phyloP scores from a whole-genome alignment of 1,139 yeast species.

The Nematodospora anomalae region DNA sequence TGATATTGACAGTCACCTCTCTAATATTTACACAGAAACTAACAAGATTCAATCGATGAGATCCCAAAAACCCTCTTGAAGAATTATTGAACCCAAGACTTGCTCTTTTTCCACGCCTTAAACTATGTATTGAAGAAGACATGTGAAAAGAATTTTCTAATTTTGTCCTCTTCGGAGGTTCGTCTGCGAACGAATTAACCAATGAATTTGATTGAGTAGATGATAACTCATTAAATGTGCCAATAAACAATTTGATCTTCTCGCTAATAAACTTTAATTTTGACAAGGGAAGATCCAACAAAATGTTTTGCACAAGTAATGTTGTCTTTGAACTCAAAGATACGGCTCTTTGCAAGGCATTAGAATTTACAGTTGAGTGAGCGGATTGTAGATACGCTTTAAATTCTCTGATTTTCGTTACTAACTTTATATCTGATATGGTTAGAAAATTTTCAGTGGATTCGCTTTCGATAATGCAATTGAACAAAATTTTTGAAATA shows the following conservation, averaged over 20 bases:
- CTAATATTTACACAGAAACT: slow-evolving; percentile 26
- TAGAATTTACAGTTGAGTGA: slow-evolving; percentile 13
- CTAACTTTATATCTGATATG: slow-evolving; percentile 22
- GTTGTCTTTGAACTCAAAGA: slow-evolving; percentile 20
- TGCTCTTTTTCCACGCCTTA: slow-evolving; percentile 10
- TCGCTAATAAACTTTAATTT: slow-evolving; percentile 16
- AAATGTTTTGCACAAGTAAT: slow-evolving; percentile 21
- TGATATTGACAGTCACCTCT: slow-evolving; percentile 25
- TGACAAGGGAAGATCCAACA: slow-evolving; percentile 16
- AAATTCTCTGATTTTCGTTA: slow-evolving; percentile 25
- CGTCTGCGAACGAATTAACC: slow-evolving; percentile 17
- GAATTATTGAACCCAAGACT: slow-evolving; percentile 10
- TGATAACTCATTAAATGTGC: slow-evolving; percentile 21
- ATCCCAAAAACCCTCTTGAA: slow-evolving; percentile 5
- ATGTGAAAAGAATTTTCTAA: slow-evolving; percentile 9
- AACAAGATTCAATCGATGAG: slow-evolving; percentile 12
- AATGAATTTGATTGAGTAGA: slow-evolving; percentile 20
- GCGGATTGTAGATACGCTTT: slow-evolving; percentile 23
- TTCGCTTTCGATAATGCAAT: slow-evolving; percentile 11
- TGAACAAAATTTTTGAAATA: slow-evolving; percentile 31
- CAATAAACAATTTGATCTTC: slow-evolving; percentile 14
- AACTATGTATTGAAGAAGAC: slow-evolving; percentile 6
- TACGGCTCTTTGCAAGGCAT: slow-evolving; percentile 22
- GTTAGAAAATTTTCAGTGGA: slow-evolving; percentile 17
- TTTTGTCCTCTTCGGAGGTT: slow-evolving; percentile 2